Evolutionary conservation across 306 rosid genomes (phyloP).

Genomic region (Trifolium pratense): DNA sequence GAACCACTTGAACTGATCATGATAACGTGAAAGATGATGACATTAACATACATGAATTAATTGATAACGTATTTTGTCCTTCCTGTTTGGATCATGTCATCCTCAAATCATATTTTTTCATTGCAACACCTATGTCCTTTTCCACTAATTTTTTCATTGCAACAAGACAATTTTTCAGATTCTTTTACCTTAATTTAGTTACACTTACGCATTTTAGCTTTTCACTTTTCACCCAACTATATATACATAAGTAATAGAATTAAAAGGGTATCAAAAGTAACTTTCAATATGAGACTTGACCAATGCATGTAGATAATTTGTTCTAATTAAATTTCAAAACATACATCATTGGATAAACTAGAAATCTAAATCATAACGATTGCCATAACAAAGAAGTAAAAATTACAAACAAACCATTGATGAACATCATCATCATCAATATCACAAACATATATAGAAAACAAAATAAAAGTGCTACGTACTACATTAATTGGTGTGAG

Average conservation of each 20-base stretch:
- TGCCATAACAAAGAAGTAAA: not conserved
- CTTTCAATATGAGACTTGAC: not conserved
- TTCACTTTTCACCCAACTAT: not conserved
- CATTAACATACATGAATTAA: too few species aligned
- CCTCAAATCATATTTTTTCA: too few species aligned
- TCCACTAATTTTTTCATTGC: not conserved
- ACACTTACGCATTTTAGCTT: not conserved
- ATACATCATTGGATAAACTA: not conserved
- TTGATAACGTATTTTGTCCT: too few species aligned
- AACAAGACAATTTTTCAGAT: not conserved
- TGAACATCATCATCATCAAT: not conserved
- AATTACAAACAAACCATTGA: slow-evolving; percentile 1
- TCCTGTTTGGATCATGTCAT: too few species aligned
- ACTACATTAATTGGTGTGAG: not conserved
- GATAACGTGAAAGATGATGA: too few species aligned
- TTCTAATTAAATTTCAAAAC: not conserved
- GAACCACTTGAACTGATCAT: too few species aligned
- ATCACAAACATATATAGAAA: not conserved
- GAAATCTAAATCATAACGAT: not conserved
- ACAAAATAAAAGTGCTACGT: slow-evolving; percentile 7
- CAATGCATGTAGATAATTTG: not conserved
- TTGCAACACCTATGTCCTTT: not conserved
- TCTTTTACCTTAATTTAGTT: slow-evolving; percentile 1
- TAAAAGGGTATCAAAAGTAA: not conserved
- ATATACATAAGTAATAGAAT: not conserved